Percentiles rank a stretch among this genome's conserved stretches.
phyloP scores from a whole-genome alignment of 2,329 filamentous ascomycete genomes.

The Colletotrichum australisinense region DNA sequence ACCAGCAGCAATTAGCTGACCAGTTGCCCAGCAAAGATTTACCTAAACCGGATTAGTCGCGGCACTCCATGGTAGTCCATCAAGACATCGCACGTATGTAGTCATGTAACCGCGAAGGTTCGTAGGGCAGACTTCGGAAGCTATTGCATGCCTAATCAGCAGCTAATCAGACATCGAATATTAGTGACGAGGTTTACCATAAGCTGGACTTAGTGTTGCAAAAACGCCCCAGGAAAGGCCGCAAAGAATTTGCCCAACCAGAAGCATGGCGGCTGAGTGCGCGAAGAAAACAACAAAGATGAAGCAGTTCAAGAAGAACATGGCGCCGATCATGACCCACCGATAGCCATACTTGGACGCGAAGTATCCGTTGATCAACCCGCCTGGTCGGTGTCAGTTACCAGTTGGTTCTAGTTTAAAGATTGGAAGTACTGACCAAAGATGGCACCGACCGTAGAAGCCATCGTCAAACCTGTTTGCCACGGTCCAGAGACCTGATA shows the following conservation, averaged over 20 bases:
- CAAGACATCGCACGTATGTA: conserved; percentile 39
- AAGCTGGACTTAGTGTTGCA: conserved; percentile 54
- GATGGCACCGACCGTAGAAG: conserved; percentile 52
- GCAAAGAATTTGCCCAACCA: conserved; percentile 59
- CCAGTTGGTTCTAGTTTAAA: not conserved
- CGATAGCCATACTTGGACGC: conserved; percentile 56
- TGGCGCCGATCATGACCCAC: conserved; percentile 51
- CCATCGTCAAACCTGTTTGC: conserved; percentile 62
- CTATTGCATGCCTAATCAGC: conserved; percentile 47
- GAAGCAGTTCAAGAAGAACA: conserved; percentile 48
- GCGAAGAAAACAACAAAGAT: conserved; percentile 64
- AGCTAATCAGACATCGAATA: conserved; percentile 43
- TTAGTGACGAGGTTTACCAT: conserved; percentile 40
- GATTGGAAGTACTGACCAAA: conserved; percentile 44
- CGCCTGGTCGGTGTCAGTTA: conserved; percentile 38
- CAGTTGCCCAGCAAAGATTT: conserved; percentile 57
- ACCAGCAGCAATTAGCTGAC: conserved; percentile 54
- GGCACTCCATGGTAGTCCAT: not conserved
- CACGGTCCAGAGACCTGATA: conserved; percentile 62
- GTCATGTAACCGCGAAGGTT: conserved; percentile 55
- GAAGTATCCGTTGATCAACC: conserved; percentile 54
- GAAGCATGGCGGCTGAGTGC: conserved; percentile 52
- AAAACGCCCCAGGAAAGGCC: conserved; percentile 58
- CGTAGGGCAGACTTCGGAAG: conserved; percentile 55
- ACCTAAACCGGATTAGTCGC: conserved; percentile 38